Evolutionary conservation across 1,139 yeast genomes (phyloP).

Genomic region (Suhomyces yuchorum): DNA sequence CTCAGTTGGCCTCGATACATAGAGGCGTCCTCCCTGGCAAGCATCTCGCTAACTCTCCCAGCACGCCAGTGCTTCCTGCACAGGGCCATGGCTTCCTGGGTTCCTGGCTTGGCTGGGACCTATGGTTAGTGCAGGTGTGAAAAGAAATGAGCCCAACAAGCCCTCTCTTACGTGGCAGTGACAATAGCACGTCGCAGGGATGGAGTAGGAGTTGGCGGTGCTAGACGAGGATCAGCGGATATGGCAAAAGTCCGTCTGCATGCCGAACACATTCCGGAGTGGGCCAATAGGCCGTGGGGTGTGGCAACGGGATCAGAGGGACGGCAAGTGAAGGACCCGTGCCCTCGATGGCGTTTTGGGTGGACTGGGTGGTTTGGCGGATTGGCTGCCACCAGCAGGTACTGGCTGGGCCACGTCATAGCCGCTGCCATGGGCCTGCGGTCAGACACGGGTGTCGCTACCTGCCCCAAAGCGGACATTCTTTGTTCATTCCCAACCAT

Average conservation of each 20-base stretch:
- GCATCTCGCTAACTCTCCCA: too few relatives aligned
- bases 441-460: neutral
- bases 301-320: too few relatives aligned
- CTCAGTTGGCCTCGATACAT: too few relatives aligned
- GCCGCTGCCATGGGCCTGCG: neutral
- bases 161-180: slow-evolving; percentile 10
- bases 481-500: neutral
- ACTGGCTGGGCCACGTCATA: too few relatives aligned
- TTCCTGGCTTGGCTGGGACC: slow-evolving; percentile 2
- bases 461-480: neutral
- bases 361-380: too few relatives aligned
- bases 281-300: neutral
- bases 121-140: slow-evolving; percentile 6
- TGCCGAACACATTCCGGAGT: neutral
- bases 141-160: slow-evolving; percentile 11
- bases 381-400: too few relatives aligned
- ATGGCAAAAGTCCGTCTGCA: neutral
- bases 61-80: too few relatives aligned
- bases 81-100: neutral
- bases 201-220: slow-evolving; percentile 4
- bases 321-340: too few relatives aligned
- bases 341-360: too few relatives aligned
- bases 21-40: too few relatives aligned
- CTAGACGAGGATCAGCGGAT: slow-evolving; percentile 7
- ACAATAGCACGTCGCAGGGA: slow-evolving; percentile 8